Base-by-base conservation (phyloP, 805 yeast genomes). In the Hyphopichia homilentoma region DNA sequence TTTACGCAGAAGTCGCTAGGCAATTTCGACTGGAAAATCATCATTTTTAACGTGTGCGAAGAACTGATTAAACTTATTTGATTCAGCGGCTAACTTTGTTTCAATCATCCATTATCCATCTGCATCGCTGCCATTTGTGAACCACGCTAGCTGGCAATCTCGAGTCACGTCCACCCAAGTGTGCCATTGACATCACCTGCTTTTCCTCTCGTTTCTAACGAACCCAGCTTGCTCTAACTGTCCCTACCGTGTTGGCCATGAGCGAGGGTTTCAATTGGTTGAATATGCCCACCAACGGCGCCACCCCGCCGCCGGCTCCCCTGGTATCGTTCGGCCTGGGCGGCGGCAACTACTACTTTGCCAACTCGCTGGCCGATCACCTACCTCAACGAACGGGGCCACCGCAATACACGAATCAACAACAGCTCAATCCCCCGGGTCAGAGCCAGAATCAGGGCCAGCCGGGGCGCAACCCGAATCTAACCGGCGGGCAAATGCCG, bases 251-350 rank as follows among this genome's bases (percentile, higher is more conserved):
- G 9, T 11, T 26, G 21, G 34, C 20, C 13, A 54, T 55, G 61
- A 47, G 41, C 34, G 53, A 48, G 36, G 77, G 77, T 7, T 72
- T 70, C 40, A 79, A 75, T 43, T 75, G 79, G 79, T 52, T 73
- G 29, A 71, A 71, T 36, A 53, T 68, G 38, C 33, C 51, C 22
- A 22, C 13, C 13, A 21, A 29, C 21, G 44, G 37, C 11, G 27
- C 38, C 2, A 29, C 33, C 19, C 27, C 26, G 1, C 36, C 56
- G 7, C 68, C 70, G 4, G 77, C 76, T 6, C 80, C 80, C 3
- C 65, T 59, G 16, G 79, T 74, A 5, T 73, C 80, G 2, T 75
- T 75, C 48, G 72, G 74, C 44, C 3, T 9, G 25, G 27, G 12
- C 22, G 23, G 17, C 32, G 16, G 27, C 32, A 17, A 23, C 25